Percentiles rank a stretch among this genome's conserved stretches.
Conservation (phyloP, 495 filamentous ascomycete genomes). For the Penicillium coprophilum region DNA sequence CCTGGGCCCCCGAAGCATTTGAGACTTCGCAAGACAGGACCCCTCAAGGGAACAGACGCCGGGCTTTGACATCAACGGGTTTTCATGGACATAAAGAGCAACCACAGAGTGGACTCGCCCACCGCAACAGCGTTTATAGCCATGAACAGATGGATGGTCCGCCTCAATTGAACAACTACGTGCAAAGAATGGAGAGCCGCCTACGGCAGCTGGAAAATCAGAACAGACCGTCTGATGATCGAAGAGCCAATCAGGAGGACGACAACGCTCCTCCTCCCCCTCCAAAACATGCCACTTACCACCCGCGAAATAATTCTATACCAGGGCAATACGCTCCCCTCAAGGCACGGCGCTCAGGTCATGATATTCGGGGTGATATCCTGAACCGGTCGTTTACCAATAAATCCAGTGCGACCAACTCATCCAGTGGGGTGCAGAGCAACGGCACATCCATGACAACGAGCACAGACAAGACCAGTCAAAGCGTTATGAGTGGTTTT, state of each 20-base stretch:
- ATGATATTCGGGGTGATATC: slow-evolving; percentile 70
- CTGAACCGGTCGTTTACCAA: slow-evolving; percentile 80
- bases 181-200: slow-evolving; percentile 83
- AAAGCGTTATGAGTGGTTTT: slow-evolving; percentile 87
- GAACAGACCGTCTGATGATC: slow-evolving; percentile 44
- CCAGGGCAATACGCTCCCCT: slow-evolving; percentile 42
- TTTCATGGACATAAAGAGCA: slow-evolving; percentile 57
- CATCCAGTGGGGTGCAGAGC: slow-evolving; percentile 68
- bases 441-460: slow-evolving; percentile 69
- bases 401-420: slow-evolving; percentile 76
- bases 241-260: slow-evolving; percentile 38
- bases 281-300: slow-evolving; percentile 58
- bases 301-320: slow-evolving; percentile 47
- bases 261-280: slow-evolving; percentile 59
- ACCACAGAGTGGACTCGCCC: slow-evolving; percentile 29
- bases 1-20: slow-evolving; percentile 92
- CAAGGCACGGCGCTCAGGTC: slow-evolving; percentile 72
- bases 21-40: slow-evolving; percentile 54
- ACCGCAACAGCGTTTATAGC: slow-evolving; percentile 43
- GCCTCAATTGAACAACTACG: slow-evolving; percentile 78
- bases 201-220: slow-evolving; percentile 69
- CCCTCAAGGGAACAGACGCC: slow-evolving; percentile 31
- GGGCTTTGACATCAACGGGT: slow-evolving; percentile 73
- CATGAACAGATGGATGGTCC: slow-evolving; percentile 54
- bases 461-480: slow-evolving; percentile 73